These are phyloP conservation scores for Lichtheimia corymbifera DNA, from an alignment of 371 early-diverging fungal genomes.

Conservation along the genomic window DNA sequence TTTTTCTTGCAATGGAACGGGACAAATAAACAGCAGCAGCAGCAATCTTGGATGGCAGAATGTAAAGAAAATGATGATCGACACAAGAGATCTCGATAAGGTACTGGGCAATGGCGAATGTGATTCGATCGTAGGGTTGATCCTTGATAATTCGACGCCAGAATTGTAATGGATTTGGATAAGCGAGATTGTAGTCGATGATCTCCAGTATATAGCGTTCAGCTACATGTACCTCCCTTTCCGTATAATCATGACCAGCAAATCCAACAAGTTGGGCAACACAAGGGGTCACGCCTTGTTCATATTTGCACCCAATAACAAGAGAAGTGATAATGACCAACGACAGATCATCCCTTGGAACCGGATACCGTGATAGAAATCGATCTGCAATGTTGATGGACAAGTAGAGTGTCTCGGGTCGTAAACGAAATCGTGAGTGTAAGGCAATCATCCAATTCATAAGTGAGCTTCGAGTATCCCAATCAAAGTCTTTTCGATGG, in stretches of 20 bases:
- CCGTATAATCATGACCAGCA: constrained; percentile 68
- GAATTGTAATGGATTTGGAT: constrained; percentile 89
- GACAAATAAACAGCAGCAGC: constrained; percentile 91
- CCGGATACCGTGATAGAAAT: constrained; percentile 88
- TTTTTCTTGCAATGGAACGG: constrained; percentile 59
- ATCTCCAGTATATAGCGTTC: constrained; percentile 87
- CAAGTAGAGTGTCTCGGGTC: constrained; percentile 95
- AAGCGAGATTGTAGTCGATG: constrained; percentile 81
- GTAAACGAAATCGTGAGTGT: constrained; percentile 84
- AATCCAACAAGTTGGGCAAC: constrained; percentile 68
- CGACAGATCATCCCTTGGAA: constrained; percentile 89
- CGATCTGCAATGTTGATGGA: constrained; percentile 97
- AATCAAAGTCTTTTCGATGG: constrained; percentile 68
- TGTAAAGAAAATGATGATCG: constrained; percentile 80
- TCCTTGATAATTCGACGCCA: constrained; percentile 88
- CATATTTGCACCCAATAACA: constrained; percentile 96
- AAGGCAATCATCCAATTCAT: constrained; percentile 85
- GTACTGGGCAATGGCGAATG: constrained; percentile 94
- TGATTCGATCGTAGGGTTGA: constrained; percentile 83
- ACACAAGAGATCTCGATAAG: constrained; percentile 93
- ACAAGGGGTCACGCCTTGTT: constrained; percentile 86
- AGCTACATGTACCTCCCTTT: constrained; percentile 82
- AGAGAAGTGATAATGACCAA: constrained; percentile 94
- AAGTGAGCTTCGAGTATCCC: constrained; percentile 91
- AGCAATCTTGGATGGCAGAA: constrained; percentile 80